Base-by-base conservation (phyloP, 129 eudicot species). In the sunflower (Helianthus annuus) region DNA sequence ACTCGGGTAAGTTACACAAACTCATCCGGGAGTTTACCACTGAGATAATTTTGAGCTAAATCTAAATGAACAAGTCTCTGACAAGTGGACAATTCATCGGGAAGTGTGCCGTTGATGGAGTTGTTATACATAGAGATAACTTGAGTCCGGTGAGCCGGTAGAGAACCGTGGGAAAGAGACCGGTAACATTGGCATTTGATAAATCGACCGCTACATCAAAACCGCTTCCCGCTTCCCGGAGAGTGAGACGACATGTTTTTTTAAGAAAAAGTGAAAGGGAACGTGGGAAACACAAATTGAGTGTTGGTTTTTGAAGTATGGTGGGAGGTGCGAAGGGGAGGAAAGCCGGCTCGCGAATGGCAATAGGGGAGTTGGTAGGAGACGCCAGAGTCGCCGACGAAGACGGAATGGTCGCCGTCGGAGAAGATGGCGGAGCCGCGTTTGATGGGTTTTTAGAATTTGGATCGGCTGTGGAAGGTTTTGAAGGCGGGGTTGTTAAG, bases 291-390 rank as follows among this genome's bases (percentile, higher is more conserved):
- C n/a, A n/a, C n/a, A n/a, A n/a, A n/a, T n/a, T n/a, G n/a, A n/a
- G n/a, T n/a, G n/a, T n/a, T n/a, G n/a, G n/a, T n/a, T n/a, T n/a
- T n/a, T n/a, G n/a, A n/a, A n/a, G n/a, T n/a, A 94, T 94, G 48
- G 85, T 77, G 8, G 96, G 96, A 16, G 98, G 98, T 6, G 97
- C 98, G 49, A 94, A 94, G 34, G 98, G 98, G 67, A 94, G 76
- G 58, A 94, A 94, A 2, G 98, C 97, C 16, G 98, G 98, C 59
- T 94, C 98, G 0, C 98, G 92, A 15, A 94, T 82, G 2, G 96
- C 97, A 17, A 90, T 13, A 1, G 98, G 98, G 98, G 38, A 94
- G 87, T 14, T 74, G 87, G 70, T 94, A 94, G 54, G 97, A 85
- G 1, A 94, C 83, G 44, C 98, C 98, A 55, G 95, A 81, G 0